Evolutionary conservation across 2,329 filamentous ascomycete genomes (phyloP).

Genomic region (Penicillium expansum): DNA sequence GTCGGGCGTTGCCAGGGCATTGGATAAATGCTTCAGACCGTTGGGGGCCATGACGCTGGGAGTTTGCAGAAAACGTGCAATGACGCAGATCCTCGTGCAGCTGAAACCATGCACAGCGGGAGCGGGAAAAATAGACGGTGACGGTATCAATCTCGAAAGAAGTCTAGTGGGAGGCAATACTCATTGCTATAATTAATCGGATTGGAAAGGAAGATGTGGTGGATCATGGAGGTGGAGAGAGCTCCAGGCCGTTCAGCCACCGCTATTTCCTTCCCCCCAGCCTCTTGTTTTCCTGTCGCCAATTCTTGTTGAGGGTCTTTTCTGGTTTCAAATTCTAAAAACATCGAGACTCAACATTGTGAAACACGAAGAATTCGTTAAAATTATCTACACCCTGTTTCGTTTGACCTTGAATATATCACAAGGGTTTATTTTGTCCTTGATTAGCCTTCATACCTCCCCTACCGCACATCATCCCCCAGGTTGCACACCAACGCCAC

Average conservation of each 20-base stretch:
- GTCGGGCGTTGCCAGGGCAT: constrained; percentile 45
- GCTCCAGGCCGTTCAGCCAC: constrained; percentile 32
- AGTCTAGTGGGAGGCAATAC: neutral
- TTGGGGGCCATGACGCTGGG: constrained; percentile 25
- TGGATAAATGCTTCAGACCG: constrained; percentile 41
- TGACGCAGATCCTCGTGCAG: constrained; percentile 12
- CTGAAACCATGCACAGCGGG: constrained; percentile 8
- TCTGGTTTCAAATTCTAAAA: neutral
- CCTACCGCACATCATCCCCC: constrained; percentile 5
- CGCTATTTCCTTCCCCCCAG: constrained; percentile 30
- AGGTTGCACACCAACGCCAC: constrained; percentile 19
- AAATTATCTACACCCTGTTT: neutral
- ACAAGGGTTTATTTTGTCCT: neutral
- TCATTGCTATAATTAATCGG: neutral
- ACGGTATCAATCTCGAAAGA: constrained; percentile 1
- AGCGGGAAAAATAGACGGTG: constrained; percentile 2
- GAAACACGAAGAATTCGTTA: neutral
- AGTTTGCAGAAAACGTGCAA: constrained; percentile 14
- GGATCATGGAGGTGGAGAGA: constrained; percentile 22
- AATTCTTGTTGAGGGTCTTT: neutral
- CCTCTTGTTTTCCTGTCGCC: constrained; percentile 23
- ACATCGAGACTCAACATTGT: constrained; percentile 3
- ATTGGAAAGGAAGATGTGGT: constrained; percentile 19
- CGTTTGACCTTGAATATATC: neutral
- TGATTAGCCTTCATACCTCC: constrained; percentile 1